phyloP scores from a whole-genome alignment of 2,329 filamentous ascomycete genomes.

The Venturia aucupariae region DNA sequence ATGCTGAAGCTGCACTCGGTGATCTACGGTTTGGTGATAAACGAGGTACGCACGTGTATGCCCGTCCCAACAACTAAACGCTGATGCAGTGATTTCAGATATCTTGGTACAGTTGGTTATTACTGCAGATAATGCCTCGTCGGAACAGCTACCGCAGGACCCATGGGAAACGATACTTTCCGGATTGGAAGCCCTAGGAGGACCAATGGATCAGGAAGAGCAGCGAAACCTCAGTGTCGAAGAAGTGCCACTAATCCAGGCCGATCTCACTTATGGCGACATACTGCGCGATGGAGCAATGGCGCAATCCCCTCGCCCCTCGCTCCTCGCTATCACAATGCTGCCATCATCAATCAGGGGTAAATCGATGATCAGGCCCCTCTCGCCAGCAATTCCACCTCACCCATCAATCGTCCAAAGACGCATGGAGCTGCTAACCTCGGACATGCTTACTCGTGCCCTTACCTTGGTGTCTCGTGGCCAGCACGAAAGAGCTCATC shows the following conservation, averaged over 20 bases:
- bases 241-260: conserved; percentile 89
- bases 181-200: conserved; percentile 84
- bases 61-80: not conserved
- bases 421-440: conserved; percentile 94
- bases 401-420: conserved; percentile 92
- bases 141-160: conserved; percentile 83
- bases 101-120: conserved; percentile 92
- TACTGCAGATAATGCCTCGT: conserved; percentile 69
- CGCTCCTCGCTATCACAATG: conserved; percentile 91
- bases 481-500: conserved; percentile 88
- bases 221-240: conserved; percentile 78
- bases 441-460: conserved; percentile 92
- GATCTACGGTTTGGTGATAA: conserved; percentile 95
- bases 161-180: conserved; percentile 97
- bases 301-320: conserved; percentile 79
- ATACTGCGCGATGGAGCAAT: conserved; percentile 81
- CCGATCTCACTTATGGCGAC: conserved; percentile 87
- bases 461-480: conserved; percentile 82
- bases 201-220: conserved; percentile 76
- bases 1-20: conserved; percentile 85
- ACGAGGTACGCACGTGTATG: conserved; percentile 36
- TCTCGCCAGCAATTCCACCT: conserved; percentile 73
- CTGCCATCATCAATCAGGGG: conserved; percentile 62
- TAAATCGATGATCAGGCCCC: conserved; percentile 45
- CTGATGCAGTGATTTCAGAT: conserved; percentile 41